Evolutionary conservation across 148 eudicot species (phyloP), one percentile per base, ranked within the genome.

Genomic region (Arctostaphylos glauca): DNA sequence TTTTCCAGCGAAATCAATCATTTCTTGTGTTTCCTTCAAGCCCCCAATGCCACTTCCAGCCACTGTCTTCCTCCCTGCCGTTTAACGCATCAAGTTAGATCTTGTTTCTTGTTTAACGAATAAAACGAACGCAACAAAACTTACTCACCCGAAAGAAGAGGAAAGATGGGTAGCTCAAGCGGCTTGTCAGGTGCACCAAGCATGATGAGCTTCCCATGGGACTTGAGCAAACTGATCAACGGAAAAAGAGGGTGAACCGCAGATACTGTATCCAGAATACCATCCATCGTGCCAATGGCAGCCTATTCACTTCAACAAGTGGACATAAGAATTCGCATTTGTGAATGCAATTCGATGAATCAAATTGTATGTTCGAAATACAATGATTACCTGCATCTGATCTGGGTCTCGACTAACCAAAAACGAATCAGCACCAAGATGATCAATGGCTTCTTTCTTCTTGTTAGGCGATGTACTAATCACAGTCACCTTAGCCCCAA

Each of bases 1-100:
- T 16, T 77, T 77, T 25, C 43, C 80, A 0, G 64, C 80, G 4
- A 77, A 77, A 77, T 77, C 48, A 7, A 77, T 53, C 80, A 77
- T 77, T 77, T 77, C 80, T 38, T 77, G 80, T 6, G 80, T 77
- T 44, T 77, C 80, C 64, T 77, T 77, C 47, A 77, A 31, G 0
- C 80, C 80, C 64, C 80, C 80, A 3, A 15, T 54, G 3, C 0
- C 48, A 38, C 80, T 77, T 38, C 64, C 80, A 6, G 80, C 80
- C 80, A 77, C 64, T 1, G 7, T 31, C 64, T 77, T 77, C 14
- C 80, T 77, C 48, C 80, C 80, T 55, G 64, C 4, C 58, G 1
- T 53, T 3, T 2, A n/a, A n/a, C 48, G 6, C 38, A 15, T 12
- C 5, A 50, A 14, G 60, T 52, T 23, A 13, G 19, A 68, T 21